Base-by-base conservation (phyloP, 352 stramenopile species). In the Pythium angustatum region DNA sequence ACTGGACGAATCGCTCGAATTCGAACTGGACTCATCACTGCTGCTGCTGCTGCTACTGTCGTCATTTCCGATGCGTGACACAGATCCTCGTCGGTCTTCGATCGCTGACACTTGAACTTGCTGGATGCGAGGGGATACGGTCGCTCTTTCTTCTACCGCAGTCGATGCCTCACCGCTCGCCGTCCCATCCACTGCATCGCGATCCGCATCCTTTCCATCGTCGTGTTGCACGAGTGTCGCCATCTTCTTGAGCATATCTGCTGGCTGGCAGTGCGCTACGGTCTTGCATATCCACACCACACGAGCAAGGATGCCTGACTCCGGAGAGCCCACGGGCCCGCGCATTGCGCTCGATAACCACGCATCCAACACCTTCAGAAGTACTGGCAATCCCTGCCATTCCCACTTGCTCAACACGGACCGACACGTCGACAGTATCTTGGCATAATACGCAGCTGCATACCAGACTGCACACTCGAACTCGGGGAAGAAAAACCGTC, bases 381-480 rank as follows among this genome's bases (percentile, higher is more conserved):
- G 53, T n/a, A 58, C 47, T 10, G 38, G 26, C 21, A 78, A 48
- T 1, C 68, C 57, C 6, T 50, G 44, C 48, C 48, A 55, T 28
- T 81, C 73, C 61, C 61, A 78, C 44, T 56, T 69, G 21, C 38
- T 71, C 22, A 76, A 27, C 21, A 60, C 30, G n/a, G 33, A 62
- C 34, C 54, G 62, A 49, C 52, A 69, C 28, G 38, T 72, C 31
- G 40, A 43, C 9, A 78, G 28, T 33, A 61, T 65, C 47, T 58
- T 64, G 24, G 61, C 64, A 50, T 81, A 81, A 47, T 62, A 58
- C 15, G 51, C 67, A 7, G 62, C 74, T 1, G 73, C 70, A 54
- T 78, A 79, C 76, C 76, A 85, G 33, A 80, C 52, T 5, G 69
- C 44, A 17, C 49, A 47, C 44, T 76, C 69, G 24, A 80, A 77